Evolutionary conservation across 2,329 filamentous ascomycete species (phyloP), one percentile per base, ranked within the genome.

Genomic region (Aspergillus aculeatus): DNA sequence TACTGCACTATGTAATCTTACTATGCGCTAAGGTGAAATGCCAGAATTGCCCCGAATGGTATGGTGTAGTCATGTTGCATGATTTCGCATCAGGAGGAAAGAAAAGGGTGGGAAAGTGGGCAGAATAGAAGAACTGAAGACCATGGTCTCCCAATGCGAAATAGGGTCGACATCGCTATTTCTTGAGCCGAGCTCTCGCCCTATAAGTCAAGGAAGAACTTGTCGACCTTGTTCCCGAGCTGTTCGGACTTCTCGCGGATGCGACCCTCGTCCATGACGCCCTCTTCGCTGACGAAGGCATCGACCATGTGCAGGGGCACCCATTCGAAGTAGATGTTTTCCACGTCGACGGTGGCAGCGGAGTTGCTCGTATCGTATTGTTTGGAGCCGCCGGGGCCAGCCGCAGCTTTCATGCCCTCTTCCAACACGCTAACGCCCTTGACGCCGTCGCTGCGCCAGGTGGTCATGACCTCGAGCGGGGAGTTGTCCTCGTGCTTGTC

Each of bases 261-360:
- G 0, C 56, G 63, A 2, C 56, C 48, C 29, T 56, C 58, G 5
- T 65, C 60, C 38, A 75, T 51, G 4, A 79, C 66, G 0, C 84
- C 85, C 5, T 81, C 73, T 56, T 88, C 84, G 3, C 82, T 84
- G 32, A 86, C 71, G 65, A 85, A 87, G 0, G 72, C 71, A 66
- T 86, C 79, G 5, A 88, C 75, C 47, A 86, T 68, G 9, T 67
- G 59, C 0, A 79, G 68, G 1, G 82, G 78, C 47, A 87, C 77
- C 85, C 84, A 87, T 73, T 88, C 85, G 52, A 87, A 87, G 61
- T 84, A 86, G n/a, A 82, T 67, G 65, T 82, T 77, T 57, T 73
- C 73, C 32, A 82, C 70, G 41, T 70, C 61, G 11, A 78, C 64
- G 32, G 60, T 57, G 14, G 38, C 38, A 7, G 68, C 67, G 12